Conservation (phyloP, 2,329 filamentous ascomycete genomes). For the Botryotinia globosa region DNA sequence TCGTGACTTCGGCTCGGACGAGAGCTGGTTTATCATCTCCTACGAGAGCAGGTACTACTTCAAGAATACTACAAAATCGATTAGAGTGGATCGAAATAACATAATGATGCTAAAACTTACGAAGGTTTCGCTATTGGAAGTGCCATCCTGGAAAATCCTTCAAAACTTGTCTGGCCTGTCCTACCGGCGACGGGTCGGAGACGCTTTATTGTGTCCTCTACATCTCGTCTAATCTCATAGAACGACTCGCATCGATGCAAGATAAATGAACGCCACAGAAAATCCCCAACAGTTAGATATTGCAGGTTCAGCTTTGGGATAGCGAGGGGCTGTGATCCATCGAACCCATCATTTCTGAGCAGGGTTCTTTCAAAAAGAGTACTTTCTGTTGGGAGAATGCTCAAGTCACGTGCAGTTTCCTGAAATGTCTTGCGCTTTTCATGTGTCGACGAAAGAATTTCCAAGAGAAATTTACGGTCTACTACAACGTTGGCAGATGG, state of each 20-base stretch:
- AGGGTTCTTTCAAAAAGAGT: conserved; percentile 76
- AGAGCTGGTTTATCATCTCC: conserved; percentile 79
- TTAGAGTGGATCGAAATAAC: conserved; percentile 22
- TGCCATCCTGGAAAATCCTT: conserved; percentile 89
- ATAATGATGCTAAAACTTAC: conserved; percentile 25
- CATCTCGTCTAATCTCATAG: conserved; percentile 87
- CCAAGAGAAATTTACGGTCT: conserved; percentile 63
- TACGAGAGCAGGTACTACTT: conserved; percentile 78
- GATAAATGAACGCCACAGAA: conserved; percentile 91
- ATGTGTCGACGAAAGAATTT: conserved; percentile 71
- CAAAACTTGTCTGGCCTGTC: conserved; percentile 68
- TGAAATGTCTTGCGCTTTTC: conserved; percentile 81
- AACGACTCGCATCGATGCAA: conserved; percentile 89
- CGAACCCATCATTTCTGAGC: conserved; percentile 78
- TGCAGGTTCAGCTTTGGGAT: conserved; percentile 94
- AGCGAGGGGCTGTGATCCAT: conserved; percentile 81
- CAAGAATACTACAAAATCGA: conserved; percentile 58
- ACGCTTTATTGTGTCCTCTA: conserved; percentile 77
- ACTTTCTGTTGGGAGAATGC: conserved; percentile 79
- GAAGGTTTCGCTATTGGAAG: conserved; percentile 81
- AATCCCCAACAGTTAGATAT: conserved; percentile 91
- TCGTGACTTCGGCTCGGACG: conserved; percentile 79
- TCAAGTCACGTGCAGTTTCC: conserved; percentile 68
- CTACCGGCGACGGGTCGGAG: conserved; percentile 66
- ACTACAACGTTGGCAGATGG: conserved; percentile 61